These are phyloP conservation scores for Lactifluus piperatus DNA, from an alignment of 768 basidiomycete species.

Conservation along the genomic window DNA sequence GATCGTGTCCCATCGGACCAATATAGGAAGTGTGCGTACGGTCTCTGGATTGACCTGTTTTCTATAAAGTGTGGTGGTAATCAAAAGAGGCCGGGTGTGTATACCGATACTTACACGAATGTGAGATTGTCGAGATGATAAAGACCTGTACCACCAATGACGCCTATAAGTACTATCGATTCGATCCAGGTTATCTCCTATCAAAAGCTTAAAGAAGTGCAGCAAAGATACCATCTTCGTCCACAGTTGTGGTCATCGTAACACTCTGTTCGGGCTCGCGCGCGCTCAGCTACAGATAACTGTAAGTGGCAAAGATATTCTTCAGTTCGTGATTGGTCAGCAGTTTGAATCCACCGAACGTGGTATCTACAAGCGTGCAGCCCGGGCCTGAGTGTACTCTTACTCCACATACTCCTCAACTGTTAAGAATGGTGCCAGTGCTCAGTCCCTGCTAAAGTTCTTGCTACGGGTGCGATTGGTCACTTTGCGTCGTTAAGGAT, in stretches of 20 bases:
- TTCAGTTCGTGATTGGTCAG: background rate
- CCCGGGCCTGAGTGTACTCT: too few relatives aligned
- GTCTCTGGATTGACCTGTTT: conserved; percentile 75
- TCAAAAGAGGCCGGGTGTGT: background rate
- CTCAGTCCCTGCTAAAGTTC: too few relatives aligned
- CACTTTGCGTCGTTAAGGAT: too few relatives aligned
- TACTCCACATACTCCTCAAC: too few relatives aligned
- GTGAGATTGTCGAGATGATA: conserved; percentile 92
- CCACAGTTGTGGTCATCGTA: background rate
- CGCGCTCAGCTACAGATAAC: too few relatives aligned
- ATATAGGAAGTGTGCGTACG: conserved; percentile 33
- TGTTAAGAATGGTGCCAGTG: too few relatives aligned
- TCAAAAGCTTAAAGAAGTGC: background rate
- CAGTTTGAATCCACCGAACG: too few relatives aligned
- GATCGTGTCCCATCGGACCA: background rate
- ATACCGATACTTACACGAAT: conserved; percentile 53
- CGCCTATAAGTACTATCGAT: conserved; percentile 63
- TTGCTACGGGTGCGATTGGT: too few relatives aligned
- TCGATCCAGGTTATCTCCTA: background rate
- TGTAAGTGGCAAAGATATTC: too few relatives aligned
- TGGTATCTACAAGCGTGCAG: too few relatives aligned
- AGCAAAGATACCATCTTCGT: background rate
- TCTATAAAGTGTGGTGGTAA: conserved; percentile 31
- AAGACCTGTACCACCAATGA: conserved; percentile 87
- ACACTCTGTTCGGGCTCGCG: background rate